These are phyloP conservation scores for Hylodesmum podocarpum DNA, from an alignment of 306 rosid species.

Conservation along the genomic window DNA sequence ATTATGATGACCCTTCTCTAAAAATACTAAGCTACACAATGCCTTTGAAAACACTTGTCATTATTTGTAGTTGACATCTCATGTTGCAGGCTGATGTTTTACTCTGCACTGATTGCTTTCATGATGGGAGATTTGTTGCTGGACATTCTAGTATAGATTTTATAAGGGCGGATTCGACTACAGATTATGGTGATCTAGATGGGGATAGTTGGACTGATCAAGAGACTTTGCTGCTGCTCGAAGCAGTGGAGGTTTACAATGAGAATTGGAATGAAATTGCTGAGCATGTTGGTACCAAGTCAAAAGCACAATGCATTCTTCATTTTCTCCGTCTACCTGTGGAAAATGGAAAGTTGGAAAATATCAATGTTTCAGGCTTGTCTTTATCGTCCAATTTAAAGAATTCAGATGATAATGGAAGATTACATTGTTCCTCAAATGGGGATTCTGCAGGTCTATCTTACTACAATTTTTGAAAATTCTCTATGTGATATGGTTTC, in stretches of 20 bases:
- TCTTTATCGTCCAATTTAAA: not conserved
- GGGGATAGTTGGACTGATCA: not conserved
- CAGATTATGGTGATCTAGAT: not conserved
- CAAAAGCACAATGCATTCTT: slow-evolving; percentile 2
- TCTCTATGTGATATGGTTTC: not conserved
- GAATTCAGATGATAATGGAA: not conserved
- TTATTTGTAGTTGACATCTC: not conserved
- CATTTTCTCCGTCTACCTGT: slow-evolving; percentile 4
- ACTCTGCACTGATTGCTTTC: slow-evolving; percentile 2
- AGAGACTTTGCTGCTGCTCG: not conserved
- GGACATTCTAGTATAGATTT: not conserved
- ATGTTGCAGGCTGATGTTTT: not conserved
- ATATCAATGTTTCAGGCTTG: not conserved
- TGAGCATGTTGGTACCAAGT: slow-evolving; percentile 6
- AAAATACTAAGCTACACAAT: not conserved
- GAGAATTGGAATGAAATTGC: not conserved
- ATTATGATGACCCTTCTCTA: not conserved
- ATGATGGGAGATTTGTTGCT: not conserved
- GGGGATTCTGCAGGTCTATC: not conserved
- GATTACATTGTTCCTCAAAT: not conserved
- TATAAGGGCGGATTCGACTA: not conserved
- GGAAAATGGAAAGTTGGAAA: not conserved
- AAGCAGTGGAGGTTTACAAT: not conserved
- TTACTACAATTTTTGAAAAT: not conserved
- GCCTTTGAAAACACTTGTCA: not conserved